Base-by-base conservation (phyloP, 305 asterid genomes). In the Solanum hybrid region DNA sequence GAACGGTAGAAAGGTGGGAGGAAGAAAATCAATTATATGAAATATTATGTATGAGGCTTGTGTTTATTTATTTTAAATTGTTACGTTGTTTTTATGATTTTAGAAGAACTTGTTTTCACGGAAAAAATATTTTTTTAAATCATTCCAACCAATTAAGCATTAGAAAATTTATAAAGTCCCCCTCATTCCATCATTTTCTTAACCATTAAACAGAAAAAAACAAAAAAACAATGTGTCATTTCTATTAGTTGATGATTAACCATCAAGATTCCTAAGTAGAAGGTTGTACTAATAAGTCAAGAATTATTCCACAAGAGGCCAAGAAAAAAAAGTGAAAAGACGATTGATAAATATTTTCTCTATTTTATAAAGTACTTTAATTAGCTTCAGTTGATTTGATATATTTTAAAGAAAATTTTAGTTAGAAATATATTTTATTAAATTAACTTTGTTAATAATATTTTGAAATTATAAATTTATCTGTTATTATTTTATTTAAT, bases 81-180 rank as follows among this genome's bases (percentile, higher is more conserved):
- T 61, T 20, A 22, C 11, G 0, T 22, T 20, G 0, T 20, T 20
- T 70, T 70, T 13, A 24, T 24, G 4, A 70, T 70, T 70, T 70
- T 24, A 61, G 1, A 61, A 72, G 17, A 72, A 24, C 0, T 70
- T 4, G 0, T 1, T 5, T 26, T 24, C 4, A 5, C 0, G 0
- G 2, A 11, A 24, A 57, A 70, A 2, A 24, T 24, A n/a, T 57
- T 61, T 24, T 70, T 11, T 72, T 4, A 72, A 70, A 4, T 4
- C 32, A 24, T 4, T 70, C 1, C 13, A 10, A 70, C 32, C 32
- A 24, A 70, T 24, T 13, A 70, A 70, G 77, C 31, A 70, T 70
- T 70, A 1, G 29, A 68, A 27, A 27, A 14, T 75, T 57, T 29
- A 27, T 2, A 27, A 73, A 12, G 32, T 73, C 79, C 20, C 32